Evolutionary conservation across 768 basidiomycete species (phyloP).

Genomic region (Termitomyces sp.): DNA sequence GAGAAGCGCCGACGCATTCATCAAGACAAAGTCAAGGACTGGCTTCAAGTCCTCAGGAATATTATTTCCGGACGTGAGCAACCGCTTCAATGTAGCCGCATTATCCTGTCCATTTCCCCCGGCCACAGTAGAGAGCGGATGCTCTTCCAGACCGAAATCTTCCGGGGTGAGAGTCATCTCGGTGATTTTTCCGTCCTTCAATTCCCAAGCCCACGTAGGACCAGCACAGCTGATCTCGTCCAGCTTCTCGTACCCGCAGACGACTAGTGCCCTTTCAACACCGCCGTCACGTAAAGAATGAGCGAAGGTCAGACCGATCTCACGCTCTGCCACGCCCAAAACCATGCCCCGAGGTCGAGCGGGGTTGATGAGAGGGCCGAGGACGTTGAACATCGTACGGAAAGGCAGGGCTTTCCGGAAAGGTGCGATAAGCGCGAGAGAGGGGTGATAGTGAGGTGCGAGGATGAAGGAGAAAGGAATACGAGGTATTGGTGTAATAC

Average conservation of each 20-base stretch:
- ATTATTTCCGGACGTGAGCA: slow-evolving; percentile 57
- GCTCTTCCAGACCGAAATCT: slow-evolving; percentile 72
- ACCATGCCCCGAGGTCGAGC: slow-evolving; percentile 85
- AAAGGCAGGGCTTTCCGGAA: slow-evolving; percentile 86
- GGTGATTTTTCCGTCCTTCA: slow-evolving; percentile 64
- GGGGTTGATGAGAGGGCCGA: slow-evolving; percentile 94
- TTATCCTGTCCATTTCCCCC: slow-evolving; percentile 81
- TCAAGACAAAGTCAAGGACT: slow-evolving; percentile 80
- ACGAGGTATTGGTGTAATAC: slow-evolving; percentile 55
- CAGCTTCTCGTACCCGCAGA: slow-evolving; percentile 87
- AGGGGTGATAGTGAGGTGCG: slow-evolving; percentile 90
- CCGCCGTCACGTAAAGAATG: slow-evolving; percentile 67
- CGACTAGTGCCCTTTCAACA: slow-evolving; percentile 83
- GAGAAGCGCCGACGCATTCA: slow-evolving; percentile 88
- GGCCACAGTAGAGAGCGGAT: slow-evolving; percentile 66
- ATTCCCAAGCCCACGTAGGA: slow-evolving; percentile 80
- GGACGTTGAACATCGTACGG: slow-evolving; percentile 93
- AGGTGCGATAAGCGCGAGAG: slow-evolving; percentile 77
- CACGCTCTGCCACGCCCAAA: slow-evolving; percentile 80
- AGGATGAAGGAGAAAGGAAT: slow-evolving; percentile 91
- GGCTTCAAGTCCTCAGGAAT: slow-evolving; percentile 58
- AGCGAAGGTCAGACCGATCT: slow-evolving; percentile 81
- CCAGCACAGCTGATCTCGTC: slow-evolving; percentile 98
- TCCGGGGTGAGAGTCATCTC: slow-evolving; percentile 61
- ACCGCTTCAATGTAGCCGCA: slow-evolving; percentile 61